A percentile compares a stretch with the other conserved stretches of the same genome.
Evolutionary conservation across 805 yeast genomes (phyloP).

Genomic region (Zygoascus biomembranicola): DNA sequence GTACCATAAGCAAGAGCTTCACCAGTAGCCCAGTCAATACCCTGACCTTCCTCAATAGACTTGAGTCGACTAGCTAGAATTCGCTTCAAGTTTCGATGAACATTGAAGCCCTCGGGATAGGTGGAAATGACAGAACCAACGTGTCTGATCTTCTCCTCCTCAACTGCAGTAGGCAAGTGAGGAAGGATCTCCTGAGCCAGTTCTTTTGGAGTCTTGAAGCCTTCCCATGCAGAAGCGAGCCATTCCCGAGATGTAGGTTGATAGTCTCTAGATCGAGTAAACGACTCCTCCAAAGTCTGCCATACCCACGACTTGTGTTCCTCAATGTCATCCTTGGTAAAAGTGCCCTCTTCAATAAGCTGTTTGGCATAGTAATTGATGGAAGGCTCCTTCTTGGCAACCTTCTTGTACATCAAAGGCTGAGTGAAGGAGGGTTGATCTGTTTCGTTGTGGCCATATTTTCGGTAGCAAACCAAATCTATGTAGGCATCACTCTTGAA

Average conservation of each 20-base stretch:
- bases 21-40: slow-evolving; percentile 99
- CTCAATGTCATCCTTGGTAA: slow-evolving; percentile 80
- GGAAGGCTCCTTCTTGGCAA: slow-evolving; percentile 82
- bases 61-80: slow-evolving; percentile 82
- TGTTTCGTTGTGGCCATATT: slow-evolving; percentile 98
- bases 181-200: slow-evolving; percentile 93
- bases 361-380: slow-evolving; percentile 77
- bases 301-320: slow-evolving; percentile 99
- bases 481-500: slow-evolving; percentile 95
- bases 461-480: slow-evolving; percentile 97
- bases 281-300: slow-evolving; percentile 86
- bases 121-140: slow-evolving; percentile 74
- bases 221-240: slow-evolving; percentile 99
- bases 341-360: slow-evolving; percentile 78
- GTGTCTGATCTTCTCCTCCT: slow-evolving; percentile 58
- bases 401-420: slow-evolving; percentile 91
- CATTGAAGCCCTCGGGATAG: slow-evolving; percentile 79
- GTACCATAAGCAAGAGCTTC: slow-evolving; percentile 98
- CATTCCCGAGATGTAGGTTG: slow-evolving; percentile 90
- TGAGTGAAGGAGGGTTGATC: slow-evolving; percentile 99
- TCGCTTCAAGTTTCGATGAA: slow-evolving; percentile 94
- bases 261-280: slow-evolving; percentile 80
- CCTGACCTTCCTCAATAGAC: slow-evolving; percentile 79
- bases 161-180: slow-evolving; percentile 90
- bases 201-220: slow-evolving; percentile 95